Evolutionary conservation across 345 rosid genomes (phyloP).

Genomic region (Ceriops tagal): DNA sequence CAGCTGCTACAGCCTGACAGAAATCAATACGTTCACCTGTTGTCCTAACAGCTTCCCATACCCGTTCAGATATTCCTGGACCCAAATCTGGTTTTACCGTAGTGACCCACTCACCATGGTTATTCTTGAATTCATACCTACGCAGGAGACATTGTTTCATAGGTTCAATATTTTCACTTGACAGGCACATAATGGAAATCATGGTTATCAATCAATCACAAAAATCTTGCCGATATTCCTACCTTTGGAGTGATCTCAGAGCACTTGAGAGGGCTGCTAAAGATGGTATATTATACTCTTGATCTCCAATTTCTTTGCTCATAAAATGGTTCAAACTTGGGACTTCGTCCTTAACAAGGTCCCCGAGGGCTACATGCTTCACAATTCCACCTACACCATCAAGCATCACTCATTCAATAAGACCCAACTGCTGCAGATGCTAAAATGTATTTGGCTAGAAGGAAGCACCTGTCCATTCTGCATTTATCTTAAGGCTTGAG

Average conservation of each 20-base stretch:
- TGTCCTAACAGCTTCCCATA: conserved; percentile 54
- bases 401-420: not conserved
- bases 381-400: conserved; percentile 42
- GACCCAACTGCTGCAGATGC: not conserved
- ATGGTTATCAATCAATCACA: not conserved
- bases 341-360: conserved; percentile 52
- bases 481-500: too few relatives aligned
- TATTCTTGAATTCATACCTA: conserved; percentile 81
- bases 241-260: conserved; percentile 69
- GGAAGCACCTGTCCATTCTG: conserved; percentile 3
- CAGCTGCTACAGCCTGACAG: conserved; percentile 46
- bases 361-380: conserved; percentile 56
- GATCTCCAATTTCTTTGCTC: conserved; percentile 31
- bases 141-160: not conserved
- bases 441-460: not conserved
- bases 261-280: conserved; percentile 80
- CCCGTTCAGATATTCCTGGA: conserved; percentile 57
- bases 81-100: conserved; percentile 67
- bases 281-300: conserved; percentile 48
- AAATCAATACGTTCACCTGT: conserved; percentile 47
- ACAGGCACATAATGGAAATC: not conserved
- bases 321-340: conserved; percentile 67
- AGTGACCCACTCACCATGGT: conserved; percentile 71
- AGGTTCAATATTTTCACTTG: not conserved
- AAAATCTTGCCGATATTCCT: conserved; percentile 1